These are phyloP conservation scores for Calocybe indica DNA, from an alignment of 768 basidiomycete species.

Conservation along the genomic window DNA sequence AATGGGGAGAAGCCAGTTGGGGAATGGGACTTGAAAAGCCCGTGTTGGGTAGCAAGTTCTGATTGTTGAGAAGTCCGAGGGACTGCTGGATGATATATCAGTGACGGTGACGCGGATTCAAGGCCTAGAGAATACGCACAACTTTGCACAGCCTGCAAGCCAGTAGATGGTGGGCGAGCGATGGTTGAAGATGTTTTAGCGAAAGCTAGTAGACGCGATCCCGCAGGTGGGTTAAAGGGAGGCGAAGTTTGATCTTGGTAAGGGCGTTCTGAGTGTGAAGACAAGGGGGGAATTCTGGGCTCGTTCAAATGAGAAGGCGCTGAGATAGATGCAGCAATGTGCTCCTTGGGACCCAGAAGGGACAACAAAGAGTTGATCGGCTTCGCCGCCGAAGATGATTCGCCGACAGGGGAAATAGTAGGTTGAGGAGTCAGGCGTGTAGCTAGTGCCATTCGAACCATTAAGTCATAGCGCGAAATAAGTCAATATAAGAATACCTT, in stretches of 20 bases:
- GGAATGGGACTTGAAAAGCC: not conserved
- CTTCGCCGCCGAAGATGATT: no score
- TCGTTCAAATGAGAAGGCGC: not conserved
- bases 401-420: no score
- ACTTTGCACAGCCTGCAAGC: no score
- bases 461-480: no score
- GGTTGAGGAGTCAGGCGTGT: no score
- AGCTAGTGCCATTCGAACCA: not conserved
- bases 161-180: not conserved
- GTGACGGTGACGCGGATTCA: constrained; percentile 6
- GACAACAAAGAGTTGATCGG: no score
- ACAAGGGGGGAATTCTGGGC: constrained; percentile 6
- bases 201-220: constrained; percentile 45
- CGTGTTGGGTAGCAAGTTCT: no score
- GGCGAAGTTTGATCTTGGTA: constrained; percentile 10
- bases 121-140: constrained; percentile 14
- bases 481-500: no score
- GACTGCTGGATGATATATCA: no score
- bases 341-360: no score
- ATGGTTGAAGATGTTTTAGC: constrained; percentile 24
- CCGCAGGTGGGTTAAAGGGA: constrained; percentile 42
- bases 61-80: no score
- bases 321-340: no score
- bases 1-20: constrained; percentile 49
- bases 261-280: constrained; percentile 1